A percentile compares a stretch with the other conserved stretches of the same genome.
These are phyloP conservation scores for Naganishia antarctica DNA, from an alignment of 768 basidiomycete genomes.

Conservation along the genomic window DNA sequence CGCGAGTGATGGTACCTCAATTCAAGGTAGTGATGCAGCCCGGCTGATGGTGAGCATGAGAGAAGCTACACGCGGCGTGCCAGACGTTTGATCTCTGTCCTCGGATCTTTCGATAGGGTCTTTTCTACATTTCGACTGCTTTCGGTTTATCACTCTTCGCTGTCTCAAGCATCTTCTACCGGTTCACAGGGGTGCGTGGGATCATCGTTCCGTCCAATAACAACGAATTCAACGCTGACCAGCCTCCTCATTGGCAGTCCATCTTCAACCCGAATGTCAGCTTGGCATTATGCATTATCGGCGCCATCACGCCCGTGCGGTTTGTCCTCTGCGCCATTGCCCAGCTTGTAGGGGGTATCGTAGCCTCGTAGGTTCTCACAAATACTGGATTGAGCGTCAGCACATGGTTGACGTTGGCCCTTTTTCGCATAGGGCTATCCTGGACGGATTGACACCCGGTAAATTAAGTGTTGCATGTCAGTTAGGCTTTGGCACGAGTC, in stretches of 20 bases:
- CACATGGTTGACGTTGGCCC: background rate
- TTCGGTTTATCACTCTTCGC: slow-evolving; percentile 43
- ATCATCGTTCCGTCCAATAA: no score
- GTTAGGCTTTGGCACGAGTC: slow-evolving; percentile 36
- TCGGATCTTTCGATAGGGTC: no score
- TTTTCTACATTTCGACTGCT: slow-evolving; percentile 39
- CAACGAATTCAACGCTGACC: background rate
- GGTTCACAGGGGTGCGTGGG: slow-evolving; percentile 47
- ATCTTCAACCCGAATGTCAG: slow-evolving; percentile 31
- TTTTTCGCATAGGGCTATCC: slow-evolving; percentile 31
- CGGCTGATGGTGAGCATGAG: slow-evolving; percentile 23
- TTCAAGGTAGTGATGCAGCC: slow-evolving; percentile 30
- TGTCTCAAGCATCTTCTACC: slow-evolving; percentile 43
- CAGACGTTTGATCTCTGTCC: no score
- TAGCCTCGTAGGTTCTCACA: slow-evolving; percentile 15
- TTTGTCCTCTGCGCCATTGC: slow-evolving; percentile 34
- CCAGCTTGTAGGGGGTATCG: slow-evolving; percentile 26
- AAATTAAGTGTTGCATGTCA: slow-evolving; percentile 31
- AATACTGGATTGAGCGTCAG: background rate
- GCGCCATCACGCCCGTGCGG: slow-evolving; percentile 42
- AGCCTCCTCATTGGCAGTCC: background rate
- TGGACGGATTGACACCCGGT: slow-evolving; percentile 44
- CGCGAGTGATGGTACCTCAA: slow-evolving; percentile 18
- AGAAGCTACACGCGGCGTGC: no score
- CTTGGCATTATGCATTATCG: slow-evolving; percentile 39